These are phyloP conservation scores for Podospora sp. DNA, from an alignment of 495 filamentous ascomycete genomes.

Conservation along the genomic window DNA sequence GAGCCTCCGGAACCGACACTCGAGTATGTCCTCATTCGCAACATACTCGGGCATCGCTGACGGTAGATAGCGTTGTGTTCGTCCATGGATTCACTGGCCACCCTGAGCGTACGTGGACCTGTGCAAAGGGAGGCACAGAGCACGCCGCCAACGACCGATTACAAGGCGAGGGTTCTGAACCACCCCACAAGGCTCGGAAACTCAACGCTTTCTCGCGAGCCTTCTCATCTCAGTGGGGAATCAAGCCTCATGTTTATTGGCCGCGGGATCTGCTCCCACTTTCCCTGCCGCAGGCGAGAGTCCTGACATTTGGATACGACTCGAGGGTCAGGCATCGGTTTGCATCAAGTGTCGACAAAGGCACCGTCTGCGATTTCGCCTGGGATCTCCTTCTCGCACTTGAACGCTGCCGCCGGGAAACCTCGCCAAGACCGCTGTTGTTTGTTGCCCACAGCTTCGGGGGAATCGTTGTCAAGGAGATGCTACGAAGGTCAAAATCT, in stretches of 20 bases:
- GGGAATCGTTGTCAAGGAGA: conserved; percentile 54
- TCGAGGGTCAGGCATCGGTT: conserved; percentile 35
- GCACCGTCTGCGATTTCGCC: conserved; percentile 41
- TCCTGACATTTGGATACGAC: conserved; percentile 43
- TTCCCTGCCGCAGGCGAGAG: conserved; percentile 35
- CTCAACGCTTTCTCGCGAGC: background rate
- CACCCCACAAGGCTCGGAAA: background rate
- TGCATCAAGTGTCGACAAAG: conserved; percentile 27
- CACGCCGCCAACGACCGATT: background rate
- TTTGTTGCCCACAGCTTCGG: conserved; percentile 58
- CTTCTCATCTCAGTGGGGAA: too few species aligned
- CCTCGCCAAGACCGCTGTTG: conserved; percentile 39
- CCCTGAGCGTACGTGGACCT: conserved; percentile 38
- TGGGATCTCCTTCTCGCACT: conserved; percentile 41
- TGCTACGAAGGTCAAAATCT: conserved; percentile 34
- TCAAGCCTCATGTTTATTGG: conserved; percentile 29
- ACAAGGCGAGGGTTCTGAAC: background rate
- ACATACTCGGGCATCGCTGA: too few species aligned
- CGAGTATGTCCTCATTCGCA: background rate
- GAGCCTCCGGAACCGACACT: background rate
- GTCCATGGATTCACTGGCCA: conserved; percentile 44
- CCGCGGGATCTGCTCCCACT: conserved; percentile 36
- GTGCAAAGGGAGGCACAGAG: conserved; percentile 12
- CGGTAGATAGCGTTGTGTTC: conserved; percentile 36
- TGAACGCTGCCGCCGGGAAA: conserved; percentile 31